These are phyloP conservation scores for Vitis cinerea DNA, from an alignment of 164 flowering plant genomes.

Conservation along the genomic window DNA sequence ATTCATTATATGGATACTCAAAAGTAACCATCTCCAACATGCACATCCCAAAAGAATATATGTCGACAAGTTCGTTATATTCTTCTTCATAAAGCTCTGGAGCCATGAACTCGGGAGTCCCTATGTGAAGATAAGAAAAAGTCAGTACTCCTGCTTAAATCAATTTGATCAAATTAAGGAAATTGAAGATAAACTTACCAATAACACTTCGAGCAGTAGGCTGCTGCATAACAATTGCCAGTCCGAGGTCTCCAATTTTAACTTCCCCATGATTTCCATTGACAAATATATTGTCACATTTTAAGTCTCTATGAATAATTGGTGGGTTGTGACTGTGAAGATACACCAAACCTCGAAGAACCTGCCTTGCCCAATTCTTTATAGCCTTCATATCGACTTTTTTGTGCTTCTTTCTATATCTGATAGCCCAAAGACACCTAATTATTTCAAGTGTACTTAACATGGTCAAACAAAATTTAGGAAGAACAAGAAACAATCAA, in stretches of 20 bases:
- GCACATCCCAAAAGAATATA: conserved; percentile 64
- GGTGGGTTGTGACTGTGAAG: conserved; percentile 53
- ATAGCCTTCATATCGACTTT: conserved; percentile 45
- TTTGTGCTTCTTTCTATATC: conserved; percentile 42
- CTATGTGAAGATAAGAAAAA: conserved; percentile 17
- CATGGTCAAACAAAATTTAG: background rate
- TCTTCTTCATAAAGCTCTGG: conserved; percentile 60
- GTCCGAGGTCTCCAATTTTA: conserved; percentile 62
- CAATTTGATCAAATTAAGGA: background rate
- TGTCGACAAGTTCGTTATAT: conserved; percentile 50
- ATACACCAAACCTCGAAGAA: conserved; percentile 45
- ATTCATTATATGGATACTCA: conserved; percentile 56
- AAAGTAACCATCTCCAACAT: conserved; percentile 50
- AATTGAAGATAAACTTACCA: conserved; percentile 19
- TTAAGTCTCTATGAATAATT: conserved; percentile 52
- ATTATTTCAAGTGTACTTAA: background rate
- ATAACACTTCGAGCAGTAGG: conserved; percentile 42
- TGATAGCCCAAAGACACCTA: conserved; percentile 6
- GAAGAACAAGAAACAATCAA: background rate
- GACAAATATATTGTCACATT: conserved; percentile 55
- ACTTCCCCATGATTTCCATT: conserved; percentile 49
- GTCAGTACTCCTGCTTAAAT: background rate
- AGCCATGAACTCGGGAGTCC: conserved; percentile 65
- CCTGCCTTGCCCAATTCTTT: conserved; percentile 58
- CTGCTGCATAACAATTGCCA: conserved; percentile 45